Evolutionary conservation across 139 green algal species (phyloP), one percentile per base, ranked within the genome.

Genomic region (Tetradesmus lagerheimii): DNA sequence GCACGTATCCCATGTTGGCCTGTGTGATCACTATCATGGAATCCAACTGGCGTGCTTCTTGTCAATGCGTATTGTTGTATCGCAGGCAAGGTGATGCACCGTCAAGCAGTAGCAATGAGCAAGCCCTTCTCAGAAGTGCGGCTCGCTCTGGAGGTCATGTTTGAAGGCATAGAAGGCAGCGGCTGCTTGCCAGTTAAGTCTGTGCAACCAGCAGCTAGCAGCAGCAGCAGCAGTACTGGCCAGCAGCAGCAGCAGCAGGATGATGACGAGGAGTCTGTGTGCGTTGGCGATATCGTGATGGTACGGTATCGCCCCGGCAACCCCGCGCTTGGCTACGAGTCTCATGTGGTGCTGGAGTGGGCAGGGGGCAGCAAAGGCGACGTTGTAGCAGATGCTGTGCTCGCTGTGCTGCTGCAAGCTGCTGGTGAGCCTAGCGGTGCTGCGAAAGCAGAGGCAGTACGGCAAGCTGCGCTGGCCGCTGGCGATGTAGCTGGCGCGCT

Each of bases 321-420:
- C 27, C 50, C 79, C 27, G 80, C 75, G 47, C 9, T 82, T 2
- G 85, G 87, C 31, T 91, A 87, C 23, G 89, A 88, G 16, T 79
- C 82, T 3, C 94, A 96, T 57, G 92, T 97, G 9, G 80, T 99
- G 79, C 78, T 99, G 66, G 94, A 99, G 93, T 99, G 98, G 98
- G 89, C 96, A 83, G 95, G 94, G n/a, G 97, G 97, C 35, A 89
- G 93, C 0, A 89, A 97, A 4, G 92, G 87, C 0, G 98, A 99
- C 94, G 97, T 97, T 88, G 90, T 99, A 6, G 98, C 97, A 20
- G 98, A 99, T 89, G 97, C 98, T 1, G 94, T 99, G 29, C 92
- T 99, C 25, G 98, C 97, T 0, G 92, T 98, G 37, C 86, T 99
- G 78, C 92, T 99, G 85, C 92, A 95, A 90, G 39, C 94, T 25